Conservation (phyloP, 164 flowering plant genomes). For the Cinnamomum micranthum region DNA sequence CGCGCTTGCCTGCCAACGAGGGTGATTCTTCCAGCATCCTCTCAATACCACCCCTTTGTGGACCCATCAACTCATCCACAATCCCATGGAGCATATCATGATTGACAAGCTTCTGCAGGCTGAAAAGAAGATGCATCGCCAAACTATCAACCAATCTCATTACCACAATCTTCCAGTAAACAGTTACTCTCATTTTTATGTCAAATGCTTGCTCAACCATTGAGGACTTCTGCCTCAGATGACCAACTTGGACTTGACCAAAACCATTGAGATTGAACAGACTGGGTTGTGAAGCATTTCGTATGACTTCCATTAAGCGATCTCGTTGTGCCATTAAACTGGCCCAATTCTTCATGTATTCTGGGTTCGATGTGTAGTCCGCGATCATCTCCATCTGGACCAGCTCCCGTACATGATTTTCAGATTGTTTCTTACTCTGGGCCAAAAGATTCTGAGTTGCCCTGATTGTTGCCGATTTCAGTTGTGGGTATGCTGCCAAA, state of each 20-base stretch:
- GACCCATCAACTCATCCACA: slow-evolving; percentile 22
- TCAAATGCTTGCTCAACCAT: slow-evolving; percentile 29
- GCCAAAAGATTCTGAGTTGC: slow-evolving; percentile 18
- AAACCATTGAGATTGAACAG: slow-evolving; percentile 7
- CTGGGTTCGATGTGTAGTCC: slow-evolving; percentile 33
- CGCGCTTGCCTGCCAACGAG: slow-evolving; percentile 12
- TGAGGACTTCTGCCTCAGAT: slow-evolving; percentile 13
- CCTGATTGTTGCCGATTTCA: slow-evolving; percentile 14
- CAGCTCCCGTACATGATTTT: slow-evolving; percentile 19
- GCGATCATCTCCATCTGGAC: slow-evolving; percentile 36
- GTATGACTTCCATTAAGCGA: slow-evolving; percentile 7
- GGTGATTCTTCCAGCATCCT: slow-evolving; percentile 35
- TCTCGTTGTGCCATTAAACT: slow-evolving; percentile 16
- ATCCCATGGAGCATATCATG: slow-evolving; percentile 22
- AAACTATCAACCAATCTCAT: slow-evolving; percentile 26
- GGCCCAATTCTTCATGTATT: slow-evolving; percentile 20
- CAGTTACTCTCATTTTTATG: slow-evolving; percentile 28
- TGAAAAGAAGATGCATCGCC: slow-evolving; percentile 19
- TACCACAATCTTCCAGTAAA: slow-evolving; percentile 34
- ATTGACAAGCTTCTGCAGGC: slow-evolving; percentile 6
- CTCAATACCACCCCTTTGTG: slow-evolving; percentile 21
- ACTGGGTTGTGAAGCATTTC: background rate
- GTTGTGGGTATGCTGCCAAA: slow-evolving; percentile 25
- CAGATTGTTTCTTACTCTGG: slow-evolving; percentile 16
- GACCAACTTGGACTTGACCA: slow-evolving; percentile 20